Percentiles rank a stretch among this genome's conserved stretches.
phyloP scores from a whole-genome alignment of 192 early-diverging fungal genomes.

The Coemansia sp. region DNA sequence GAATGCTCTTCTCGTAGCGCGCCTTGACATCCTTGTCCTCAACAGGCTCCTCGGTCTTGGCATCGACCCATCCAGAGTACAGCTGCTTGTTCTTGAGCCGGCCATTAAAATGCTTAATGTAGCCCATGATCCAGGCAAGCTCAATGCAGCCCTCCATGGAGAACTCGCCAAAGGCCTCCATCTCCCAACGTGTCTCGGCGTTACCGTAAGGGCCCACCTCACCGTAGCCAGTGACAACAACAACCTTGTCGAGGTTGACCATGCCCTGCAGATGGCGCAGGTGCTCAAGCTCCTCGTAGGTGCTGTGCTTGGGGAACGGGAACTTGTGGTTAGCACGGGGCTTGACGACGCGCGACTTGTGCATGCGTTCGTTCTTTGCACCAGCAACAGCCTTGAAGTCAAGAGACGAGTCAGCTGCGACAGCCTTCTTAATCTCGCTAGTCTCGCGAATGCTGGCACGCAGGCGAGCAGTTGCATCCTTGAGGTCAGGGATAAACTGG shows the following conservation, averaged over 20 bases:
- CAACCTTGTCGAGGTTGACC: slow-evolving; percentile 87
- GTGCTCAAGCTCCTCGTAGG: slow-evolving; percentile 63
- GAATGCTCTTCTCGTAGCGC: slow-evolving; percentile 87
- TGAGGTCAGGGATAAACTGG: slow-evolving; percentile 84
- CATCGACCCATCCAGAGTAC: slow-evolving; percentile 90
- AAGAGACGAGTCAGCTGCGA: slow-evolving; percentile 71
- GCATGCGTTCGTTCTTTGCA: slow-evolving; percentile 61
- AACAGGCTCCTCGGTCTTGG: slow-evolving; percentile 75
- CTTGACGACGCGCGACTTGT: slow-evolving; percentile 70
- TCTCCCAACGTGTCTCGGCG: slow-evolving; percentile 95
- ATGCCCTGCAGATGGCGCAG: slow-evolving; percentile 69
- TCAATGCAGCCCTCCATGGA: slow-evolving; percentile 76
- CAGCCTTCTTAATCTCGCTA: slow-evolving; percentile 82
- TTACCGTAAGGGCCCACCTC: slow-evolving; percentile 93
- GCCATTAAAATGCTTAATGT: slow-evolving; percentile 73
- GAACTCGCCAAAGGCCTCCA: slow-evolving; percentile 80
- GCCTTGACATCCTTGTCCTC: slow-evolving; percentile 83
- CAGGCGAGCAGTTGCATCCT: slow-evolving; percentile 72
- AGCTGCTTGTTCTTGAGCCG: slow-evolving; percentile 70
- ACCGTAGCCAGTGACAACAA: slow-evolving; percentile 91
- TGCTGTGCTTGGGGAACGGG: slow-evolving; percentile 71
- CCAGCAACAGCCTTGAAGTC: slow-evolving; percentile 80
- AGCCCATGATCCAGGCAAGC: slow-evolving; percentile 97
- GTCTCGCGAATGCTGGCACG: slow-evolving; percentile 80
- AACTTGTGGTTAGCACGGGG: slow-evolving; percentile 91